Percentiles rank a stretch among this genome's conserved stretches.
phyloP scores from a whole-genome alignment of 1,284 basidiomycete species.

The Stygiomarasmius scandens region DNA sequence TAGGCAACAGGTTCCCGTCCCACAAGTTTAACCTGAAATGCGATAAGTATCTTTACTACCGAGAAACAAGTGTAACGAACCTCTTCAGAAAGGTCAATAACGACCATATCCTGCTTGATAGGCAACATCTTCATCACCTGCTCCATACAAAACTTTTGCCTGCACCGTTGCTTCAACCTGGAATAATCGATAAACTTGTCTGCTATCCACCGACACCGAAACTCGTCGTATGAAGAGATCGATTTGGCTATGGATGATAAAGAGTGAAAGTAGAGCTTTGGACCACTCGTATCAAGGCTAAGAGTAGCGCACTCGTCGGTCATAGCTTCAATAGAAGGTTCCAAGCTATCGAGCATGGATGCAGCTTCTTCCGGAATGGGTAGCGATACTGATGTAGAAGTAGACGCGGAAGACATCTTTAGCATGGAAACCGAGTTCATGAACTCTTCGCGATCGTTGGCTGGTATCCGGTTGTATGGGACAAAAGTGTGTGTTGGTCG shows the following conservation, averaged over 20 bases:
- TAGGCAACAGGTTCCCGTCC: slow-evolving; percentile 44
- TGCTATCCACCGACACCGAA: slow-evolving; percentile 49
- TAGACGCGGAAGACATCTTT: neutral
- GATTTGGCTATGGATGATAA: slow-evolving; percentile 52
- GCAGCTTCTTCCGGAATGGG: neutral
- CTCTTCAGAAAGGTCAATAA: slow-evolving; percentile 59
- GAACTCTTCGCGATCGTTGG: slow-evolving; percentile 12
- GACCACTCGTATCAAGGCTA: neutral
- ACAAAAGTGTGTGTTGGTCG: slow-evolving; percentile 8
- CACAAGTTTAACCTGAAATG: slow-evolving; percentile 24
- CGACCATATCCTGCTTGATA: slow-evolving; percentile 43
- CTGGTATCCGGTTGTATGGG: slow-evolving; percentile 11
- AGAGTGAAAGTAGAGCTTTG: slow-evolving; percentile 50
- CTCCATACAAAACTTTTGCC: slow-evolving; percentile 55
- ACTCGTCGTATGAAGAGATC: slow-evolving; percentile 54
- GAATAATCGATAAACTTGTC: slow-evolving; percentile 53
- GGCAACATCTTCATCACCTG: slow-evolving; percentile 58
- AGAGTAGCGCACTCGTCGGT: no score
- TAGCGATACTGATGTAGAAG: neutral
- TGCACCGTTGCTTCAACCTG: slow-evolving; percentile 53
- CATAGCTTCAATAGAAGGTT: no score
- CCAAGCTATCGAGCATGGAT: slow-evolving; percentile 1
- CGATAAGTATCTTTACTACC: neutral
- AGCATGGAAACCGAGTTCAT: neutral
- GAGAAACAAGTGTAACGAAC: no score